Conservation (phyloP, 192 early-diverging fungal species). For the Coemansia sp. region DNA sequence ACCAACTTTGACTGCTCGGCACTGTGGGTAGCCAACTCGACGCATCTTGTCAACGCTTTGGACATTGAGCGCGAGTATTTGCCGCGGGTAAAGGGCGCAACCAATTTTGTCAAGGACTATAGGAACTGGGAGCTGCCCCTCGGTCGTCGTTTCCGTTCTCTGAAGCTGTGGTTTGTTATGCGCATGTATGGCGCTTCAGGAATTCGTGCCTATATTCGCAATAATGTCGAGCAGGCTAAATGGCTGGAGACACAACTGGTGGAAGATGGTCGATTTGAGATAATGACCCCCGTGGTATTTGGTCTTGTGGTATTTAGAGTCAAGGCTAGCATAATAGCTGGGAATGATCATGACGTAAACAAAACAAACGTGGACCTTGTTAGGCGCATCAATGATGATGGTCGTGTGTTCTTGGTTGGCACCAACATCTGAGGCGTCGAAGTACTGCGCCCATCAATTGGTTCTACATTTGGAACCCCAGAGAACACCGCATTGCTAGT, state of each 20-base stretch:
- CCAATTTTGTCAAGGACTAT: constrained; percentile 55
- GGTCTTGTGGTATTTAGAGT: constrained; percentile 55
- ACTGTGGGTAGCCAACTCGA: constrained; percentile 57
- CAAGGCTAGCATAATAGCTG: constrained; percentile 24
- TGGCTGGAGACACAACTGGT: constrained; percentile 41
- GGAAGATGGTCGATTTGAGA: constrained; percentile 51
- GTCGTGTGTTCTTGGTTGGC: constrained; percentile 46
- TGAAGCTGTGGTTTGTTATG: constrained; percentile 69
- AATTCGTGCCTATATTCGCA: constrained; percentile 55
- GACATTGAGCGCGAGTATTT: constrained; percentile 57
- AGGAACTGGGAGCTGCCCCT: constrained; percentile 62
- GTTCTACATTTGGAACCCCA: constrained; percentile 25
- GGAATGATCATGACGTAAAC: constrained; percentile 11
- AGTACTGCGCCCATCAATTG: constrained; percentile 38
- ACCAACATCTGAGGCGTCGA: constrained; percentile 36
- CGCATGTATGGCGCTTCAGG: constrained; percentile 59
- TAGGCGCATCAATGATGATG: constrained; percentile 31
- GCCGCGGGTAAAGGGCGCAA: constrained; percentile 36
- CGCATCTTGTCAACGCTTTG: constrained; percentile 54
- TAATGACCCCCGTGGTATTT: constrained; percentile 48
- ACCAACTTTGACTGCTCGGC: constrained; percentile 68
- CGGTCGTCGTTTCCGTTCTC: constrained; percentile 60
- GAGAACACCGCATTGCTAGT: constrained; percentile 23
- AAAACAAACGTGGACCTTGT: constrained; percentile 29
- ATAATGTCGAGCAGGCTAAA: constrained; percentile 38